Evolutionary conservation across 202 grass and related monocot species (phyloP).

Genomic region (Brachypodium distachyon): DNA sequence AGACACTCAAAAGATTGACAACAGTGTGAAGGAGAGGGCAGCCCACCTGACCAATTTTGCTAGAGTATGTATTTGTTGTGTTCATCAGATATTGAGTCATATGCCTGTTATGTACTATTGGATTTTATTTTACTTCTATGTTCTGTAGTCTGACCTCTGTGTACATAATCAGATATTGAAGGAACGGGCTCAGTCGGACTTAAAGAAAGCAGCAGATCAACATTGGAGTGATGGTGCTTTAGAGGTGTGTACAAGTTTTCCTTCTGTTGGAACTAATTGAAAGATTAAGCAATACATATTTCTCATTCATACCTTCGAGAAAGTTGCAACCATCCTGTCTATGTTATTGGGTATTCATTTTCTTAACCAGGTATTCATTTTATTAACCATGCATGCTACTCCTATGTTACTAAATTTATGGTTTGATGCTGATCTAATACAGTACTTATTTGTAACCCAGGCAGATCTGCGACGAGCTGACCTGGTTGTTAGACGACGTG

Average conservation of each 20-base stretch:
- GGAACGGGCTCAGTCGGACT: constrained; percentile 68
- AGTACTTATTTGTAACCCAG: constrained; percentile 32
- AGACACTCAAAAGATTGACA: constrained; percentile 79
- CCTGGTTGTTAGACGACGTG: constrained; percentile 67
- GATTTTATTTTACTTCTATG: background rate
- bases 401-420: background rate
- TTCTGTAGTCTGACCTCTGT: constrained; percentile 3
- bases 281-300: background rate
- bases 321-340: background rate
- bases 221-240: constrained; percentile 98
- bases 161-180: constrained; percentile 53
- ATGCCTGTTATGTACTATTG: background rate
- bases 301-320: background rate
- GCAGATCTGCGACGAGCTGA: constrained; percentile 89
- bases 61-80: constrained; percentile 47
- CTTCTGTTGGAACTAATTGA: constrained; percentile 2
- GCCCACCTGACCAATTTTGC: constrained; percentile 68
- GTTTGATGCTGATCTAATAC: constrained; percentile 14
- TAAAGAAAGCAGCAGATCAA: constrained; percentile 91
- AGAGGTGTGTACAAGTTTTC: constrained; percentile 41
- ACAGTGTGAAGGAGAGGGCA: constrained; percentile 77
- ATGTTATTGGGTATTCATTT: background rate
- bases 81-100: background rate
- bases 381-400: background rate
- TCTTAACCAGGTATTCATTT: no score